Evolutionary conservation across 2,329 filamentous ascomycete species (phyloP), one percentile per base, ranked within the genome.

Genomic region (Penicillium digitatum): DNA sequence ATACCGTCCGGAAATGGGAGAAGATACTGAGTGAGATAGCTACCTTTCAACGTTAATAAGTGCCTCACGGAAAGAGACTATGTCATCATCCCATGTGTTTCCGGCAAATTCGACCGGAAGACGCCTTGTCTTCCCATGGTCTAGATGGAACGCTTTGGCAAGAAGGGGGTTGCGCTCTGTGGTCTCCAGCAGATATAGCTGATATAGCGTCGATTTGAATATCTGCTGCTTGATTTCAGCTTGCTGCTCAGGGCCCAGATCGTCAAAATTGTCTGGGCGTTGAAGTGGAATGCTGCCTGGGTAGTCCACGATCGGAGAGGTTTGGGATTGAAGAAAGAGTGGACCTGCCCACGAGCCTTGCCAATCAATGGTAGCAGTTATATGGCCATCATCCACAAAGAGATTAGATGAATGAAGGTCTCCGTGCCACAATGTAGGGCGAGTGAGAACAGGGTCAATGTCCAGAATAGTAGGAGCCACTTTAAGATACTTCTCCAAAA

Each of bases 11-110:
- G 9, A 12, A 32, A 40, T 39, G 20, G 44, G 24, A 39, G 18
- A n/a, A 34, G 8, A 47, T 52, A 31, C 12, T 18, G 1, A 26
- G 16, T 27, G 31, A 37, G 16, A 51, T 31, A 47, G 14, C 12
- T 62, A 66, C 64, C 51, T 66, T 59, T 66, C 57, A 42, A 68
- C 51, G 5, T 64, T 62, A 24, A 67, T 65, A 16, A 69, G 59
- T 14, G 60, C 51, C 59, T 68, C 60, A 5, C 61, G 56, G 22
- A 65, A 62, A 11, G 60, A 55, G 5, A 67, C 51, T 24, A 68
- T 62, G 12, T 66, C 62, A 55, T 64, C 62, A 44, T 66, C 62
- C 62, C 60, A 66, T 2, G 61, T 65, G 60, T 63, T 54, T 5
- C 65, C 59, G 1, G 58, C 56, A 16, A 61, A 51, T 50, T 66